A percentile compares a stretch with the other conserved stretches of the same genome.
Evolutionary conservation across 441 rosid species (phyloP).

Genomic region (Adansonia rubrostipa): DNA sequence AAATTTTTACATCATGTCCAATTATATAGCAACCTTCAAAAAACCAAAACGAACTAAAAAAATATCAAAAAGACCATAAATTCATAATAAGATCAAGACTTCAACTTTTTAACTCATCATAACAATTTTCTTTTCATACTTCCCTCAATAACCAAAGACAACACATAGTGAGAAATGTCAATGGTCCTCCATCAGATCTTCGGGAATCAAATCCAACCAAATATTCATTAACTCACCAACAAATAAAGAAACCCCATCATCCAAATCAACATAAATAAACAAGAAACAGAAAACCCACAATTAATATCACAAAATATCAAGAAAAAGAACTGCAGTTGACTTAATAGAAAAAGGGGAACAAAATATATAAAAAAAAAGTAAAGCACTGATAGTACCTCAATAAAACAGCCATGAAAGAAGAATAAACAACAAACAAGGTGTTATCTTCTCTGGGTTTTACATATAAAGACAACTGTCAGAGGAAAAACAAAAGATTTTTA

Average conservation of each 20-base stretch:
- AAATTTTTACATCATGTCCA: conserved; percentile 13
- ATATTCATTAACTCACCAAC: conserved; percentile 22
- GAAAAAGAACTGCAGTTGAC: conserved; percentile 25
- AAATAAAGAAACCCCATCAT: conserved; percentile 11
- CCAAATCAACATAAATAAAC: conserved; percentile 22
- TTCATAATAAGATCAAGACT: conserved; percentile 23
- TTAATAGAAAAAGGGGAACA: background rate
- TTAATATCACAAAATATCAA: conserved; percentile 19
- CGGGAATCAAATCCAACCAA: conserved; percentile 28
- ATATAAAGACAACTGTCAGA: background rate
- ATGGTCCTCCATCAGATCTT: conserved; percentile 34
- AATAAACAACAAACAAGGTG: conserved; percentile 22
- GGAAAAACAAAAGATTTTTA: conserved; percentile 9
- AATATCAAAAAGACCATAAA: conserved; percentile 2
- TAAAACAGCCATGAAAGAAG: conserved; percentile 32
- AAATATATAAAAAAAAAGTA: background rate
- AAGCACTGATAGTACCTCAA: conserved; percentile 34
- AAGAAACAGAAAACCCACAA: conserved; percentile 26
- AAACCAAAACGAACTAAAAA: conserved; percentile 10
- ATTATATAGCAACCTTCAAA: conserved; percentile 9
- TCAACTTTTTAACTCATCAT: conserved; percentile 24
- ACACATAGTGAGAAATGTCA: conserved; percentile 16
- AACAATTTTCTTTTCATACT: conserved; percentile 18
- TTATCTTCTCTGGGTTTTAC: conserved; percentile 31
- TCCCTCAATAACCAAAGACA: conserved; percentile 21